Percentiles rank a stretch among this genome's conserved stretches.
Conservation (phyloP, 2,329 filamentous ascomycete genomes). For the Ramularia endophylla region DNA sequence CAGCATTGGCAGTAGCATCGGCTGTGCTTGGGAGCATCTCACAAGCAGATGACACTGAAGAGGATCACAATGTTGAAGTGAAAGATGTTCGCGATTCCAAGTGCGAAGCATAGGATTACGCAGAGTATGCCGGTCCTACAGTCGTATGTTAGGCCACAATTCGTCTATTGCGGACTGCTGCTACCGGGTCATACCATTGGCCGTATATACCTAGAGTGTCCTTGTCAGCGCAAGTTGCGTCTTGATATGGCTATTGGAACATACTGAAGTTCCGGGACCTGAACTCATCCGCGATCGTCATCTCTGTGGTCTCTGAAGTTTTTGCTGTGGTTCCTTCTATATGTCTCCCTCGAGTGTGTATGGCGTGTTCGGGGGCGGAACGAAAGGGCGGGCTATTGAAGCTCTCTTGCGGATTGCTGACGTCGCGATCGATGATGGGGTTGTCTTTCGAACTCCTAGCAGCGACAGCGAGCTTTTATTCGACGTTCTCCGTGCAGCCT, state of each 20-base stretch:
- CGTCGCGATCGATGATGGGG: too few relatives aligned
- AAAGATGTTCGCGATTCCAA: slow-evolving; percentile 65
- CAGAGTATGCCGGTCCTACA: slow-evolving; percentile 52
- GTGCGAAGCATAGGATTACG: slow-evolving; percentile 60
- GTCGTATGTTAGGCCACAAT: slow-evolving; percentile 1
- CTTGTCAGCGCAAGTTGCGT: slow-evolving; percentile 5
- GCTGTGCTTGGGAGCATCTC: slow-evolving; percentile 18
- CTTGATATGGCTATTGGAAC: slow-evolving; percentile 21
- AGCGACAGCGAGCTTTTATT: too few relatives aligned
- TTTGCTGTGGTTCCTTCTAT: too few relatives aligned
- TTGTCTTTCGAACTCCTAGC: too few relatives aligned
- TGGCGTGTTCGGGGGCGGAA: too few relatives aligned
- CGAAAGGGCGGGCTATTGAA: too few relatives aligned
- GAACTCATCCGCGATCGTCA: slow-evolving; percentile 59
- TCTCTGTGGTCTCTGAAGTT: slow-evolving; percentile 25
- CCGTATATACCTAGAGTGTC: slow-evolving; percentile 55
- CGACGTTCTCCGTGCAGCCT: too few relatives aligned
- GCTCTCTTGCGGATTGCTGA: too few relatives aligned
- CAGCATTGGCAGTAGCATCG: background rate
- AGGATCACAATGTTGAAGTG: slow-evolving; percentile 54
- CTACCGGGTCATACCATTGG: slow-evolving; percentile 64
- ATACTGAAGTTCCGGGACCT: slow-evolving; percentile 62
- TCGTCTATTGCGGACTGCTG: too few relatives aligned
- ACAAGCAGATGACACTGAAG: slow-evolving; percentile 52
- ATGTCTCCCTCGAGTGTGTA: too few relatives aligned